Base-by-base conservation (phyloP, 805 yeast species). In the Lipomyces lipofer region DNA sequence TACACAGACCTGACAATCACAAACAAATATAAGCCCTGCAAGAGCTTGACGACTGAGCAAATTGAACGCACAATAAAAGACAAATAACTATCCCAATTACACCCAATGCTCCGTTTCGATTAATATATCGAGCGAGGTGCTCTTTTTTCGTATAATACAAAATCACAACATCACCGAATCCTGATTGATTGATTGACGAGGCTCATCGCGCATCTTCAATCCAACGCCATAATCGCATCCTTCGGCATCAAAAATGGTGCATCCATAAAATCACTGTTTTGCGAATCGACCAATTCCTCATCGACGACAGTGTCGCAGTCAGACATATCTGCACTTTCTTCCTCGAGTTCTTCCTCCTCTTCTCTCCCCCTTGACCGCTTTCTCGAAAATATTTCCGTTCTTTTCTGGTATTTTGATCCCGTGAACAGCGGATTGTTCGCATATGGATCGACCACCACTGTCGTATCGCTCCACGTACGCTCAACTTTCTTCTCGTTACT, bases 201-300 rank as follows among this genome's bases (percentile, higher is more conserved):
- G n/a, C n/a, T n/a, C n/a, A n/a, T n/a, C n/a, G n/a, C n/a, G n/a
- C n/a, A n/a, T n/a, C n/a, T n/a, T n/a, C n/a, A n/a, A n/a, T n/a
- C n/a, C n/a, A 54, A 51, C 32, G 32, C n/a, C 50, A 30, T 50
- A 19, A 56, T 17, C 1, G 24, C 30, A 22, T 49, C 55, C 35
- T 40, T 43, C 7, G 61, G 59, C 39, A 57, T 43, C 30, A 57
- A 39, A 19, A 57, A 57, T 4, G 58, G 56, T 19, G 61, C 61
- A 4, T 57, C 61, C 33, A 32, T 25, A 32, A 57, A 57, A 22
- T 57, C 61, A 21, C 38, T 32, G 19, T 17, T 43, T 4, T 39
- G 33, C 21, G 38, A 36, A 15, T 52, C 53, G 13, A 36, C 24
- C 29, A 43, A 35, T 3, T 28, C 36, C 6, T 22, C 43, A 15